Evolutionary conservation across 108 stramenopile genomes (phyloP).

Genomic region (Cylindrotheca fusiformis): DNA sequence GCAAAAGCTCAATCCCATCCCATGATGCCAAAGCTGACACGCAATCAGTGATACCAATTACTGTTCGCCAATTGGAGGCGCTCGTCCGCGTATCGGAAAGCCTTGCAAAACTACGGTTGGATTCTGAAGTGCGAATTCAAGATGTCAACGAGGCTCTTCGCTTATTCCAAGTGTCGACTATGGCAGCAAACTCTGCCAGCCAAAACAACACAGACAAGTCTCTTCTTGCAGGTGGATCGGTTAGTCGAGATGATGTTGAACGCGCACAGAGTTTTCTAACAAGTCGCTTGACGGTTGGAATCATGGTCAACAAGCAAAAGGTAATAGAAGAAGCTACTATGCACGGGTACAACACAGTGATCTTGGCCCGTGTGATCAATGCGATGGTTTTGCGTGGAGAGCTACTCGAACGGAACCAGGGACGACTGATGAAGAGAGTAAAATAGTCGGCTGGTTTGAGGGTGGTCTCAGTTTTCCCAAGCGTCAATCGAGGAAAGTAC

Average conservation of each 20-base stretch:
- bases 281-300: slow-evolving; percentile 67
- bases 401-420: slow-evolving; percentile 79
- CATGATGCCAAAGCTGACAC: background rate
- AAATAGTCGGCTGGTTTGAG: too few relatives aligned
- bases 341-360: slow-evolving; percentile 80
- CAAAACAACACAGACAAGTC: slow-evolving; percentile 25
- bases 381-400: slow-evolving; percentile 79
- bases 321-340: slow-evolving; percentile 82
- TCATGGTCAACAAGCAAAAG: slow-evolving; percentile 79
- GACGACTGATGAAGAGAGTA: slow-evolving; percentile 76
- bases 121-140: slow-evolving; percentile 85
- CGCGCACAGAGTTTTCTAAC: slow-evolving; percentile 77
- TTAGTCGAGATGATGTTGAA: slow-evolving; percentile 63
- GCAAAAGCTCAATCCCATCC: slow-evolving; percentile 41
- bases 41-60: slow-evolving; percentile 93
- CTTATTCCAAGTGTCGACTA: slow-evolving; percentile 96
- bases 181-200: slow-evolving; percentile 89
- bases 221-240: slow-evolving; percentile 12
- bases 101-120: slow-evolving; percentile 95
- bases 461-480: too few relatives aligned
- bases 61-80: slow-evolving; percentile 99
- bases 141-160: slow-evolving; percentile 99
- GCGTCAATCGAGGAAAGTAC: too few relatives aligned
- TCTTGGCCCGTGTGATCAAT: slow-evolving; percentile 65
- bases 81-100: slow-evolving; percentile 95